Conservation (phyloP, 1,139 yeast genomes). For the Wickerhamomyces sp. region DNA sequence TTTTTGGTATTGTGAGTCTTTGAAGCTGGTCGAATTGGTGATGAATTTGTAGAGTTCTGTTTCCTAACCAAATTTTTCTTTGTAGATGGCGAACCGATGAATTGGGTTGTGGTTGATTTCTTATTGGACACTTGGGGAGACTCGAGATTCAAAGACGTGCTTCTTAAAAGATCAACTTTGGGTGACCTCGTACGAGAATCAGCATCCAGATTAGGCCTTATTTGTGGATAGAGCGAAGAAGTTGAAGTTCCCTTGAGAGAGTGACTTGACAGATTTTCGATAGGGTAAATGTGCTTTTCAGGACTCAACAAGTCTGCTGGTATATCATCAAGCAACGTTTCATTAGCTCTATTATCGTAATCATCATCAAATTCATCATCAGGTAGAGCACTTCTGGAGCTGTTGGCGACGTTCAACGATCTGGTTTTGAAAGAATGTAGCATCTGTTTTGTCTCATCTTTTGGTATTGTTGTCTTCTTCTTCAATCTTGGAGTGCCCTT, state of each 20-base stretch:
- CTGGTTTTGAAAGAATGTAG: neutral
- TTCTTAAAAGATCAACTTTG: neutral
- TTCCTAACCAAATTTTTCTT: no score
- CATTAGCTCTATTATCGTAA: constrained; percentile 8
- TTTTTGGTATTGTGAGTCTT: neutral
- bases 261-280: constrained; percentile 8
- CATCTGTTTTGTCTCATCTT: constrained; percentile 2
- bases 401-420: neutral
- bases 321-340: constrained; percentile 18
- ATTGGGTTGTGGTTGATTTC: neutral
- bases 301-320: constrained; percentile 24
- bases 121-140: neutral
- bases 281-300: constrained; percentile 20
- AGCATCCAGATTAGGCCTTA: neutral
- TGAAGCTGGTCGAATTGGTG: constrained; percentile 6
- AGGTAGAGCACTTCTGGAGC: constrained; percentile 3
- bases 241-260: neutral
- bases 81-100: no score
- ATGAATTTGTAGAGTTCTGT: neutral
- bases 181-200: neutral
- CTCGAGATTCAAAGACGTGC: neutral
- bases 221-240: neutral
- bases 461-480: neutral
- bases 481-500: constrained; percentile 19
- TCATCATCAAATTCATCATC: constrained; percentile 6